phyloP scores from a whole-genome alignment of 345 rosid genomes.

The Capsella bursapastoris region DNA sequence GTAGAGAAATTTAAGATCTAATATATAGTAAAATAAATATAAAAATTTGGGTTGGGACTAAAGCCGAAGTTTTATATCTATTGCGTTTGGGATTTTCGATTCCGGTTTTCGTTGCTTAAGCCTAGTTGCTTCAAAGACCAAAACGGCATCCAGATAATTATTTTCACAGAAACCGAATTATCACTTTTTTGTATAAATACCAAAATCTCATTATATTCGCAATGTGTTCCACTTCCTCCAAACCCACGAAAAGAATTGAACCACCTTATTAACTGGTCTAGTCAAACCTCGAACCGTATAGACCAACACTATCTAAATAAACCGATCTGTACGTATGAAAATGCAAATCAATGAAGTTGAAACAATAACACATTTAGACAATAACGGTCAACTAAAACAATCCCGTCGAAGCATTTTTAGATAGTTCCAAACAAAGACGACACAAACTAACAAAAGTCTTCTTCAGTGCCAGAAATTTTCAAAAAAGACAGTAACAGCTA shows the following conservation, averaged over 20 bases:
- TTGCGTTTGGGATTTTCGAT: no score
- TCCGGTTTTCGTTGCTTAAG: no score
- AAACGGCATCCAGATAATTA: not conserved
- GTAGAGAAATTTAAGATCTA: no score
- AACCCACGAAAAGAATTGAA: no score
- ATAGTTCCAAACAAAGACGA: constrained; percentile 3
- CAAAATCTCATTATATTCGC: no score
- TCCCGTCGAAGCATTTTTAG: not conserved
- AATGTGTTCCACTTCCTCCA: no score
- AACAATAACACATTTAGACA: not conserved
- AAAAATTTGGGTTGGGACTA: no score
- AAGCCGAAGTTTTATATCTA: no score
- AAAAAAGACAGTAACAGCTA: constrained; percentile 19
- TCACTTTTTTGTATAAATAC: not conserved
- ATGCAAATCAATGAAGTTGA: constrained; percentile 18
- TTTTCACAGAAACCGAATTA: not conserved
- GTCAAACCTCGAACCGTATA: not conserved
- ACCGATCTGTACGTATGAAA: not conserved
- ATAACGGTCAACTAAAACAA: constrained; percentile 25
- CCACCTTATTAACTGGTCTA: no score
- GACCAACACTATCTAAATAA: not conserved
- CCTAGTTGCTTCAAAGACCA: not conserved
- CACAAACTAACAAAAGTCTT: not conserved
- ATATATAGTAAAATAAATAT: no score
- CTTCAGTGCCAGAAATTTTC: constrained; percentile 20